Conservation (phyloP, 2,329 filamentous ascomycete species). For the Aspergillus quadricinctus region DNA sequence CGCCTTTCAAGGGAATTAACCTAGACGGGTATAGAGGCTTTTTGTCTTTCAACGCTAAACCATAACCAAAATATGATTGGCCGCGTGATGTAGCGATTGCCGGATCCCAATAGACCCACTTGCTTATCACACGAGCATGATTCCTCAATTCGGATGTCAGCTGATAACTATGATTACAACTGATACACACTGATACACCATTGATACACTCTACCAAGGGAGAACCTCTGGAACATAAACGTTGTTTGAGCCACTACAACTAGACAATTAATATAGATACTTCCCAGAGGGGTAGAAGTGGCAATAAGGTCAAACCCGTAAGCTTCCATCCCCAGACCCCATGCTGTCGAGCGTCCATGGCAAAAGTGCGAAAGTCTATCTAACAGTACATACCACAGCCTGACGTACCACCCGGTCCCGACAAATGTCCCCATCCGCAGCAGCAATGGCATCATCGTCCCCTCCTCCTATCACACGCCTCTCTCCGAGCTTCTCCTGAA, state of each 20-base stretch:
- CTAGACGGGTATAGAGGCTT: background rate
- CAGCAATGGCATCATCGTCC: conserved; percentile 18
- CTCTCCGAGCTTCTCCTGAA: conserved; percentile 2
- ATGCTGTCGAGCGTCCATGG: background rate
- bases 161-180: background rate
- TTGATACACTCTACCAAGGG: background rate
- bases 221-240: background rate
- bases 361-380: background rate
- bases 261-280: no score
- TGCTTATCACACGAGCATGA: background rate
- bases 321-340: background rate
- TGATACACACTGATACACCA: background rate
- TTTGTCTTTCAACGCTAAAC: background rate
- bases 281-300: no score
- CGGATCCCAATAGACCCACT: background rate
- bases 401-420: background rate
- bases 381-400: background rate
- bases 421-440: conserved; percentile 7
- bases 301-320: background rate
- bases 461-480: conserved; percentile 8
- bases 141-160: background rate
- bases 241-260: background rate
- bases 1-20: background rate
- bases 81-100: background rate
- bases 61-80: background rate